These are phyloP conservation scores for Martiniozyma abietophila DNA, from an alignment of 805 yeast genomes.

Conservation along the genomic window DNA sequence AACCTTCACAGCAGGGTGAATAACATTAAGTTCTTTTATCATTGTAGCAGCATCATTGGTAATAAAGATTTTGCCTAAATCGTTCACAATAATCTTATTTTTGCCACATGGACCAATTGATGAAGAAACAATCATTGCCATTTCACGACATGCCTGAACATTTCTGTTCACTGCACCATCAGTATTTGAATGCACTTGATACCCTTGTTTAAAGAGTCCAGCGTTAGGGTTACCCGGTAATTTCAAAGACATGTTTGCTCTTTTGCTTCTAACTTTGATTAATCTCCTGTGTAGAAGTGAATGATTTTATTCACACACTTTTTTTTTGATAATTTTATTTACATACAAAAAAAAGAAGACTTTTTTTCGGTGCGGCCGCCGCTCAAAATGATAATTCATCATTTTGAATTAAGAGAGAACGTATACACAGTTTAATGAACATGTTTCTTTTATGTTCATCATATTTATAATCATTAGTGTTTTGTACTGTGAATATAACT, in stretches of 20 bases:
- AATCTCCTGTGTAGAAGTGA: neutral
- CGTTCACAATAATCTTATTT: constrained; percentile 89
- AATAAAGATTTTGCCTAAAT: constrained; percentile 74
- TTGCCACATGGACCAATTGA: constrained; percentile 98
- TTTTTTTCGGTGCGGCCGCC: too few species aligned
- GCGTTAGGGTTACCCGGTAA: constrained; percentile 89
- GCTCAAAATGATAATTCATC: too few species aligned
- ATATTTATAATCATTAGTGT: too few species aligned
- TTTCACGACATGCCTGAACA: constrained; percentile 89
- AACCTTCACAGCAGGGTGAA: constrained; percentile 95
- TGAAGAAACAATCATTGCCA: constrained; percentile 82
- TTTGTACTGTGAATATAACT: too few species aligned
- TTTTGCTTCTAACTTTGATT: neutral
- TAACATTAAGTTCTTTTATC: constrained; percentile 84
- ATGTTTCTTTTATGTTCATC: too few species aligned
- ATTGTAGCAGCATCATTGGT: constrained; percentile 99
- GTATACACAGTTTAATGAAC: too few species aligned
- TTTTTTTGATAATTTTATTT: neutral
- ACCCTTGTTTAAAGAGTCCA: constrained; percentile 93
- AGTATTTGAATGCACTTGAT: constrained; percentile 73
- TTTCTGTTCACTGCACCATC: constrained; percentile 94
- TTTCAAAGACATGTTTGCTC: constrained; percentile 66
- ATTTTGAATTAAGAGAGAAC: too few species aligned
- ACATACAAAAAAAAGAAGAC: too few species aligned
- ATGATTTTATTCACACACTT: neutral